Evolutionary conservation across 495 filamentous ascomycete genomes (phyloP), one percentile per base, ranked within the genome.

Genomic region (Letharia columbiana): DNA sequence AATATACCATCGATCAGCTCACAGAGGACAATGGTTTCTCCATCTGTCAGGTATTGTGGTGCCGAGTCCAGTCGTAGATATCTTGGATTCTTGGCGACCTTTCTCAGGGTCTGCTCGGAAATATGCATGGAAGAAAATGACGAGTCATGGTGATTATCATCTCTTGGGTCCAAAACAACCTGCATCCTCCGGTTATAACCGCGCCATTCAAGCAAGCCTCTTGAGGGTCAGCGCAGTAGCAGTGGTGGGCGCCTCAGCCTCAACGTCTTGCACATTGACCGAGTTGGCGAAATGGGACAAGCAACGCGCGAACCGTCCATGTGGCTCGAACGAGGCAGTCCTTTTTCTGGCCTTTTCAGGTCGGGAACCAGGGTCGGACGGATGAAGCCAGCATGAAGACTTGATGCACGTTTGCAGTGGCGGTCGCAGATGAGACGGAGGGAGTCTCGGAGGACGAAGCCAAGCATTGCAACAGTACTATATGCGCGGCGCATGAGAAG

Each of bases 71-170:
- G 3, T 57, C 54, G 54, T 57, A 57, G 54, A 57, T 57, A 20
- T 11, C 10, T 28, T 57, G 1, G 33, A 8, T 18, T 12, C 23
- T 28, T 28, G 23, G 23, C 23, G 23, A 35, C 28, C 13, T 15
- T 35, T 18, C 28, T 35, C 52, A 56, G 52, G 52, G 52, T 56
- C 54, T 37, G 33, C 54, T 37, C 54, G 54, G 54, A 57, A 57
- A 35, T 35, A 57, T 37, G 54, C 54, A 20, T 18, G 54, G 33
- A 18, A 57, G 31, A 37, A 33, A 57, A 37, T 37, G 54, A 37
- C 33, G 33, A 37, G 54, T 37, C 33, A 57, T 7, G 23, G 13
- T 57, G 54, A 57, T 37, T 17, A 37, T 20, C 20, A 57, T 57
- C 54, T 57, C 54, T 37, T 57, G 54, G 54, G 17, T 18, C 54